These are phyloP conservation scores for Fusarium floridanum DNA, from an alignment of 2,329 filamentous ascomycete genomes.

Conservation along the genomic window DNA sequence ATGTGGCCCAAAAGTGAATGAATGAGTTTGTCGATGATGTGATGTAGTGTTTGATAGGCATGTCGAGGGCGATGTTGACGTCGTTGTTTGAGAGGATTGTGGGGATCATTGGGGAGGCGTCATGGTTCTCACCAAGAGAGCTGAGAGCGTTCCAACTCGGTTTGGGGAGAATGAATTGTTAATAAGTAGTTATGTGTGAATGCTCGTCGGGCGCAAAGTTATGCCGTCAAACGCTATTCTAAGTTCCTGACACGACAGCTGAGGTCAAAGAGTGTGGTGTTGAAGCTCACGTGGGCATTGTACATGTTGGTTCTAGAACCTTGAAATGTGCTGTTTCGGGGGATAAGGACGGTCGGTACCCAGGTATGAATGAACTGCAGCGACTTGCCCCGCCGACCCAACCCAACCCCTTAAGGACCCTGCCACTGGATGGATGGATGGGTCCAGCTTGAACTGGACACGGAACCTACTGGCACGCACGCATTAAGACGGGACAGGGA, in stretches of 20 bases:
- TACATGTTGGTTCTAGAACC: constrained; percentile 25
- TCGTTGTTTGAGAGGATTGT: not conserved
- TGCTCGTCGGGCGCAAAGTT: not conserved
- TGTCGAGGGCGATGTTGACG: constrained; percentile 1
- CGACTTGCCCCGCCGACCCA: constrained; percentile 31
- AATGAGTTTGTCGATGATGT: not conserved
- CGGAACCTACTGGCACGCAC: constrained; percentile 11
- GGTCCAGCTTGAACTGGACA: constrained; percentile 10
- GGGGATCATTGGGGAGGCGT: constrained; percentile 18
- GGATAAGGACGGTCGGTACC: not conserved
- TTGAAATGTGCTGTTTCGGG: constrained; percentile 11
- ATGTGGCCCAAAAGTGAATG: not conserved
- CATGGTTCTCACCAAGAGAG: constrained; percentile 3
- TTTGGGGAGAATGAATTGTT: not conserved
- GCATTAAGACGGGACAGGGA: constrained; percentile 1
- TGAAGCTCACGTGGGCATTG: constrained; percentile 21
- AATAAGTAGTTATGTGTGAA: not conserved
- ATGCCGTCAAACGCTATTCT: not conserved
- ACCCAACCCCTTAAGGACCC: constrained; percentile 34
- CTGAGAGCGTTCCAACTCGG: not conserved
- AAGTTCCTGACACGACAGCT: not conserved
- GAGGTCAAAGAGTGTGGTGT: not conserved
- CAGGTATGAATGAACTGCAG: constrained; percentile 10
- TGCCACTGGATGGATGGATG: constrained; percentile 9
- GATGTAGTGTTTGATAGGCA: constrained; percentile 2